These are phyloP conservation scores for Multifurca ochricompacta DNA, from an alignment of 768 basidiomycete species.

Conservation along the genomic window DNA sequence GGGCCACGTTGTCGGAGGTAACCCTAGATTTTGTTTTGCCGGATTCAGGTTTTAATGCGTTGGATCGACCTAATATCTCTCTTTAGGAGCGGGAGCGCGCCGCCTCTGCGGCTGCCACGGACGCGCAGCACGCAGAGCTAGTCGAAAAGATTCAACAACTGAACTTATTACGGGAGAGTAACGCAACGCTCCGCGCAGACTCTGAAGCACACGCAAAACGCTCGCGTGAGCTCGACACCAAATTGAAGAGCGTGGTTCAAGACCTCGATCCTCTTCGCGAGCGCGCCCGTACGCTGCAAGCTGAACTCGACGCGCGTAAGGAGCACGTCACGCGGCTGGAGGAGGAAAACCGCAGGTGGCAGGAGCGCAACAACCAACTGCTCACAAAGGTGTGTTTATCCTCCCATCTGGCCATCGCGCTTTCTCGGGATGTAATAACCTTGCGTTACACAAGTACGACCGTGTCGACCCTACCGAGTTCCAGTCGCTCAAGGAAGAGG, in stretches of 20 bases:
- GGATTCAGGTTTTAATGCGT: background rate
- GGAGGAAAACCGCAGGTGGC: slow-evolving; percentile 74
- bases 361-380: slow-evolving; percentile 73
- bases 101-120: slow-evolving; percentile 59
- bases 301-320: slow-evolving; percentile 67
- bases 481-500: slow-evolving; percentile 69
- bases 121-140: slow-evolving; percentile 76
- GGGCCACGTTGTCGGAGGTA: slow-evolving; percentile 66
- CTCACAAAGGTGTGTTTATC: slow-evolving; percentile 59
- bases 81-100: slow-evolving; percentile 74
- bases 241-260: slow-evolving; percentile 46
- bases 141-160: slow-evolving; percentile 82
- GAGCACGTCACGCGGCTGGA: slow-evolving; percentile 63
- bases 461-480: slow-evolving; percentile 83
- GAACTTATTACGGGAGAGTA: slow-evolving; percentile 82
- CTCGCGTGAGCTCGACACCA: slow-evolving; percentile 55
- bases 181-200: slow-evolving; percentile 74
- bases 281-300: slow-evolving; percentile 53
- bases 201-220: slow-evolving; percentile 64
- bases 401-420: background rate
- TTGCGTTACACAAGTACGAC: slow-evolving; percentile 56
- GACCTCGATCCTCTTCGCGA: slow-evolving; percentile 74
- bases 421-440: background rate
- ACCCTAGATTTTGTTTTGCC: slow-evolving; percentile 17
- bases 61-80: no score